A percentile compares a stretch with the other conserved stretches of the same genome.
Conservation (phyloP, 768 basidiomycete genomes). For the Tulasnella calospora region DNA sequence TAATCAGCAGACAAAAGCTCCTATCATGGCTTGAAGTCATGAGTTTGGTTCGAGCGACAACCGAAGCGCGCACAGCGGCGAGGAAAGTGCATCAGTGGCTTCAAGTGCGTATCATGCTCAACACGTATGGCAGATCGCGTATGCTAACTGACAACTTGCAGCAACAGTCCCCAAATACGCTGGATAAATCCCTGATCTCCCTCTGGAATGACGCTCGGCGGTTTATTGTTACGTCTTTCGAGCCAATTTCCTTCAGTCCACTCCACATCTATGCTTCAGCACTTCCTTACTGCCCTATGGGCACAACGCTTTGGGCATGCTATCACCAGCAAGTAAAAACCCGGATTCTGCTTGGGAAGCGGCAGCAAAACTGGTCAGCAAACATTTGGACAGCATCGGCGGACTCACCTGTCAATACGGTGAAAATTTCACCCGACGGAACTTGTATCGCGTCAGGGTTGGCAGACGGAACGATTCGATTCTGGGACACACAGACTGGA, state of each 20-base stretch:
- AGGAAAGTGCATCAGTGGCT: background rate
- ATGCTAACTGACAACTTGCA: too few species aligned
- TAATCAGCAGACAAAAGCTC: background rate
- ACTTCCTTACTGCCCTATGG: background rate
- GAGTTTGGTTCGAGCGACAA: background rate
- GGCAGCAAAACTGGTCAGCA: background rate
- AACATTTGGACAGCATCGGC: background rate
- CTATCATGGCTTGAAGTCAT: background rate
- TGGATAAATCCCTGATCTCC: background rate
- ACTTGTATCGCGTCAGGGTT: background rate
- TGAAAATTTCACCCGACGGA: background rate
- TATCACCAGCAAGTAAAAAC: background rate
- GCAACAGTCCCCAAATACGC: too few species aligned
- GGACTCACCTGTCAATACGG: background rate
- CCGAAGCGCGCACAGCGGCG: background rate
- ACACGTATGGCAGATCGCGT: too few species aligned
- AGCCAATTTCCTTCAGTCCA: background rate
- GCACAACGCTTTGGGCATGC: background rate
- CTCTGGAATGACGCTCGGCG: background rate
- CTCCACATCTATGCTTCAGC: background rate
- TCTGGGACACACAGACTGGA: background rate
- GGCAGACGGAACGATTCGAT: background rate
- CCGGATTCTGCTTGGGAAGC: background rate
- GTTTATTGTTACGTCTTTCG: background rate
- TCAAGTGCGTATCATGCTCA: background rate